Conservation (phyloP, 345 rosid species). For the Cardamine resedifolia region DNA sequence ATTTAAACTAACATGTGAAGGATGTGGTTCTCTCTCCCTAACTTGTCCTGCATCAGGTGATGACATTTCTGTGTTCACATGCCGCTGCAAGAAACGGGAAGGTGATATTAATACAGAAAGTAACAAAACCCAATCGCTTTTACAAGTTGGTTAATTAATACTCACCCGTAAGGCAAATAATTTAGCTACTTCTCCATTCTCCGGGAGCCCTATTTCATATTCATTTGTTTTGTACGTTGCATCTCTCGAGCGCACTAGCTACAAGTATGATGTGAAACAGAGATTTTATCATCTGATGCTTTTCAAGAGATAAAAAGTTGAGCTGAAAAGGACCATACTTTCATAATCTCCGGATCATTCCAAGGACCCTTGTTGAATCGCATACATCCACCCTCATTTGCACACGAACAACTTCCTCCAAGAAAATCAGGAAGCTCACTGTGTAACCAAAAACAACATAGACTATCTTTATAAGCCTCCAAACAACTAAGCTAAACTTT, state of each 20-base stretch:
- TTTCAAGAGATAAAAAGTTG: background rate
- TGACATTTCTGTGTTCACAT: constrained; percentile 27
- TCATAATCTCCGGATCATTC: constrained; percentile 82
- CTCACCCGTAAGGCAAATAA: constrained; percentile 57
- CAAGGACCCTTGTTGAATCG: constrained; percentile 88
- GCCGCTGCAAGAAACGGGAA: constrained; percentile 23
- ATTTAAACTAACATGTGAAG: constrained; percentile 33
- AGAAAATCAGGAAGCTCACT: constrained; percentile 97
- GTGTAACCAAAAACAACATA: constrained; percentile 28
- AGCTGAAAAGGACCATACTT: constrained; percentile 50
- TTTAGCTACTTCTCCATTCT: constrained; percentile 60
- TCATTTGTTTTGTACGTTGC: constrained; percentile 54
- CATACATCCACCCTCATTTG: constrained; percentile 79
- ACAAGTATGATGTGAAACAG: constrained; percentile 35
- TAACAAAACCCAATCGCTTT: constrained; percentile 1
- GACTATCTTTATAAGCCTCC: constrained; percentile 9
- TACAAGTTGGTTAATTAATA: background rate
- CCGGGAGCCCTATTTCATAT: constrained; percentile 48
- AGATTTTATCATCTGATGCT: constrained; percentile 17
- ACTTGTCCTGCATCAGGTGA: constrained; percentile 31
- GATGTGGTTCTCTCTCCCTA: constrained; percentile 27
- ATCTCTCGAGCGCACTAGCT: constrained; percentile 68
- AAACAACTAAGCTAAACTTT: background rate
- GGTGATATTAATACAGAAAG: constrained; percentile 9
- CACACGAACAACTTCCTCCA: constrained; percentile 87